Evolutionary conservation across 352 stramenopile genomes (phyloP), one percentile per base, ranked within the genome.

Genomic region (Phytopythium helicoides): DNA sequence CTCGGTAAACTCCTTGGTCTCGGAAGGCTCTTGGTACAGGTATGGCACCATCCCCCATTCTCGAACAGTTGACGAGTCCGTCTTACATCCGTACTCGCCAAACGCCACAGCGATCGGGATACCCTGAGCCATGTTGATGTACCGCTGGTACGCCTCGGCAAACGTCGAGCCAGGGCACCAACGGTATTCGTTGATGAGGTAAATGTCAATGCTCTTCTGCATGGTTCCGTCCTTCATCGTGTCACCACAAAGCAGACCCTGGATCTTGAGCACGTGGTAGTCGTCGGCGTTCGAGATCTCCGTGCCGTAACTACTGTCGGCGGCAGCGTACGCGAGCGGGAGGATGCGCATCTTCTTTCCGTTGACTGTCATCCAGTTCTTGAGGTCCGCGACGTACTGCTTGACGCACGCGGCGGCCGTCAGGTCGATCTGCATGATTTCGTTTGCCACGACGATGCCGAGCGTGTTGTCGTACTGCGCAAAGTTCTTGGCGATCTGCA

Each of bases 141-240:
- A 85, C 15, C 68, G 78, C 48, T 86, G 63, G 65, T 92, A 94
- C 3, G 81, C 78, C 49, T 86, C 67, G 0, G 66, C 68, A 33
- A 89, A 94, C 11, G 73, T 85, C 35, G 69, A 87, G 31, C 71
- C 70, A 8, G 76, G 66, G 47, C 85, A 95, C 81, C 81, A 95
- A 59, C 85, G 85, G 59, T 95, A 95, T 58, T 93, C 83, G 62
- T 95, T 95, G 58, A 95, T 90, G 28, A 95, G 54, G 56, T 91
- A 94, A 25, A 95, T 93, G 57, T 95, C 85, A 40, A 95, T 92
- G 65, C 79, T 92, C 56, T 87, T 74, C 39, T 69, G 15, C 81
- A 90, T 93, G 61, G 88, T 65, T 15, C 85, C 85, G 47, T 95
- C 66, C 34, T 72, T 80, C 74, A 94, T 89, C 50, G 73, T 87